Evolutionary conservation across 202 grass and related monocot species (phyloP).

Genomic region (Saccharum hybrid): DNA sequence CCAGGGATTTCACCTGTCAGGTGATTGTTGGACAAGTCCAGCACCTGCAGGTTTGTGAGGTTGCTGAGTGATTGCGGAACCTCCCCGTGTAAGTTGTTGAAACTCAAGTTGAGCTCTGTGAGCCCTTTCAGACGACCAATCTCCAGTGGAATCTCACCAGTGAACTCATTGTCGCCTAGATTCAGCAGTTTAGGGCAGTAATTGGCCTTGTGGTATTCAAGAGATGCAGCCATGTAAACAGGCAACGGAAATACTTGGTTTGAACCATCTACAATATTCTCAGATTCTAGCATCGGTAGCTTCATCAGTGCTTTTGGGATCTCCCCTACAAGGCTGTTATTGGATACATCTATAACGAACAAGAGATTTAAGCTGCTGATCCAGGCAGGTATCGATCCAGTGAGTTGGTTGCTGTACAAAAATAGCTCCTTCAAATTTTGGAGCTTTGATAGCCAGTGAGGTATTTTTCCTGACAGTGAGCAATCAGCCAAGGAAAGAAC

Average conservation of each 20-base stretch:
- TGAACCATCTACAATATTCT: background rate
- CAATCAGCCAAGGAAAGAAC: conserved; percentile 36
- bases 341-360: conserved; percentile 62
- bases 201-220: background rate
- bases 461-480: conserved; percentile 49
- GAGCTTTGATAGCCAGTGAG: conserved; percentile 51
- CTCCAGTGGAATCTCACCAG: conserved; percentile 31
- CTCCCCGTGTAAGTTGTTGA: conserved; percentile 41
- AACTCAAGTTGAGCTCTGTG: background rate
- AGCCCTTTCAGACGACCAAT: conserved; percentile 43
- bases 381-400: conserved; percentile 55
- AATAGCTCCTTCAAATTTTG: conserved; percentile 43
- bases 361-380: conserved; percentile 39
- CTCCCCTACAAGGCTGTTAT: conserved; percentile 52
- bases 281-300: conserved; percentile 32
- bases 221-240: conserved; percentile 18
- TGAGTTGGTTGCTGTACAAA: conserved; percentile 50
- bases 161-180: conserved; percentile 48
- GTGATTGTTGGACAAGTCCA: conserved; percentile 60
- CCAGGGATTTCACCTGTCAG: conserved; percentile 50
- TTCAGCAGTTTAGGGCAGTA: conserved; percentile 19
- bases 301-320: conserved; percentile 38
- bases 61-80: conserved; percentile 47
- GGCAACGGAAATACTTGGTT: conserved; percentile 36
- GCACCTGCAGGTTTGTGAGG: conserved; percentile 44